Evolutionary conservation across 1,284 basidiomycete genomes (phyloP).

Genomic region (Cryptococcus sp.): DNA sequence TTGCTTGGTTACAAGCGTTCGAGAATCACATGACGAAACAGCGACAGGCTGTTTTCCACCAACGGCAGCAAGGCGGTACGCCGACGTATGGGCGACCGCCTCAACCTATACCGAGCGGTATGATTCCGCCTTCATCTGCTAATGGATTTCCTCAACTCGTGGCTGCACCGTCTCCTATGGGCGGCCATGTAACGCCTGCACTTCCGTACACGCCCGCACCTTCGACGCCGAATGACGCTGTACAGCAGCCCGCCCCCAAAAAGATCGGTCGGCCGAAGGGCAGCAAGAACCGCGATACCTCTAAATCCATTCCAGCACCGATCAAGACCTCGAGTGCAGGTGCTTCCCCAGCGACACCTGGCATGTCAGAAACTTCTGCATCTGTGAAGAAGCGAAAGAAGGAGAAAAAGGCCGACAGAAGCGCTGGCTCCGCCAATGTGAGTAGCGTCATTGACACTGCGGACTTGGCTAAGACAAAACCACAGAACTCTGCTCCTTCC

Average conservation of each 20-base stretch:
- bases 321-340: constrained; percentile 7
- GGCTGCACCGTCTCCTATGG: constrained; percentile 3
- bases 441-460: background rate
- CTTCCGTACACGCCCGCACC: constrained; percentile 4
- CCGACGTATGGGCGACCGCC: constrained; percentile 14
- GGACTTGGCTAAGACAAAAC: background rate
- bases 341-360: background rate
- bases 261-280: constrained; percentile 1
- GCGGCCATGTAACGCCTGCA: too few relatives aligned
- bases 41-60: constrained; percentile 8
- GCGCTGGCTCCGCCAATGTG: constrained; percentile 10
- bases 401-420: constrained; percentile 15
- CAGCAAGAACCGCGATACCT: constrained; percentile 2
- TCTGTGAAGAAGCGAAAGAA: constrained; percentile 26
- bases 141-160: constrained; percentile 1
- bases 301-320: constrained; percentile 8
- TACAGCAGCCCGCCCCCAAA: background rate
- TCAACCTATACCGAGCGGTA: constrained; percentile 2
- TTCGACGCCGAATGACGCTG: constrained; percentile 1
- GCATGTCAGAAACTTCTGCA: constrained; percentile 3
- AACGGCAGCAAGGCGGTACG: constrained; percentile 14
- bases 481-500: constrained; percentile 14
- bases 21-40: constrained; percentile 39
- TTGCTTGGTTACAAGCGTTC: constrained; percentile 43
- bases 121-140: constrained; percentile 3